Evolutionary conservation across 257 asterid genomes (phyloP), one percentile per base, ranked within the genome.

Genomic region (Lavandula angustifolia): DNA sequence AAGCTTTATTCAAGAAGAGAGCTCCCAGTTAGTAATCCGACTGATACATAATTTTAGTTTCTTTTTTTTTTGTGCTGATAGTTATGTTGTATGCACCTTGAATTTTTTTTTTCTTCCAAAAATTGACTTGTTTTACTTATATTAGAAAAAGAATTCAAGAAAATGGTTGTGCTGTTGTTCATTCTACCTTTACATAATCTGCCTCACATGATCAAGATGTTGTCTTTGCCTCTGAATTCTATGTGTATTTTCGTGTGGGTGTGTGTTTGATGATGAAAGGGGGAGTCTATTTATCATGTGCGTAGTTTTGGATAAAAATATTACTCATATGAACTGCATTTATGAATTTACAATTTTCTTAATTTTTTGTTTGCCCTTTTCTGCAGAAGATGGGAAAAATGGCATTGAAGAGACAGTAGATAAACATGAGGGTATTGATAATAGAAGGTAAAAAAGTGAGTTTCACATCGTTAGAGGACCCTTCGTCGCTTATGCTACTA

Each of bases 371-470:
- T 37, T 37, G 7, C 10, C 7, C 8, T 62, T 51, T 60, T 10
- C 71, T 82, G 82, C 87, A 94, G 97, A 80, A 76, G 54, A 54
- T 57, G 83, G 64, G 62, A 67, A 70, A 57, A 61, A 62, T 54
- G 75, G 37, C 8, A 51, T 41, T 42, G 86, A 75, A 73, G 85
- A 72, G 41, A 62, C 76, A 64, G 80, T 56, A 57, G 86, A 57
- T 57, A 56, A 73, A n/a, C 54, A 18, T 37, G 27, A 8, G 27
- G 75, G 42, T 44, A 62, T 34, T 69, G 50, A 79, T 47, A 77
- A 82, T 78, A 82, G 84, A 83, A 94, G 98, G 98, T 92, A 80
- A 83, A 67, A 42, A 55, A 70, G 79, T 81, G 87, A 80, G 70
- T 77, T 75, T 77, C 27, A 22, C 27, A 27, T 32, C 41, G 3